Conservation (phyloP, 768 basidiomycete species). For the Lentinula lateritia region DNA sequence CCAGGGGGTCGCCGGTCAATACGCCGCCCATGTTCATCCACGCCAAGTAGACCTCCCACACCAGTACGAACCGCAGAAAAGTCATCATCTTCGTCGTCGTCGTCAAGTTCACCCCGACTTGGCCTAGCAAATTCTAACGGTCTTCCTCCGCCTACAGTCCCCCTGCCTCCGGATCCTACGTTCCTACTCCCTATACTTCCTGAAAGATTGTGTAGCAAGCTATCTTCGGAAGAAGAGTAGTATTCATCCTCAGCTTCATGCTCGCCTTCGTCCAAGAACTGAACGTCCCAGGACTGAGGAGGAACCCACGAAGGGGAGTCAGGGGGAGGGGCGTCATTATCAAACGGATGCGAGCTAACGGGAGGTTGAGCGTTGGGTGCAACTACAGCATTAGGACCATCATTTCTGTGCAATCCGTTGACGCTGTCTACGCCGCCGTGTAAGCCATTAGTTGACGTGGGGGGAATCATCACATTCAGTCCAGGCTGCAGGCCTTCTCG, state of each 20-base stretch:
- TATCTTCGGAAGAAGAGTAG: constrained; percentile 39
- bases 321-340: neutral
- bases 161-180: neutral
- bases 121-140: constrained; percentile 11
- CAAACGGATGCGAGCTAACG: neutral
- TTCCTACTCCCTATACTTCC: neutral
- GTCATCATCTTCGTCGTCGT: neutral
- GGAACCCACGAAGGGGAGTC: constrained; percentile 50
- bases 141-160: constrained; percentile 11
- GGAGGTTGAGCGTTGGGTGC: neutral
- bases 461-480: neutral
- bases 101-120: neutral
- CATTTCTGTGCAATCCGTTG: constrained; percentile 7
- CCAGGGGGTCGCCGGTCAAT: neutral
- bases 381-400: neutral
- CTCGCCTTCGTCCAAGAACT: constrained; percentile 24
- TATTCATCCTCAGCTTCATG: constrained; percentile 34
- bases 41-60: neutral
- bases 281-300: constrained; percentile 74
- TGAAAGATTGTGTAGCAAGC: constrained; percentile 6
- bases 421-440: constrained; percentile 3
- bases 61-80: neutral
- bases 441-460: neutral
- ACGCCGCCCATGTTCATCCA: constrained; percentile 1
- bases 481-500: constrained; percentile 3